Percentiles rank a stretch among this genome's conserved stretches.
Conservation (phyloP, 495 filamentous ascomycete species). For the Lichina pygmaea region DNA sequence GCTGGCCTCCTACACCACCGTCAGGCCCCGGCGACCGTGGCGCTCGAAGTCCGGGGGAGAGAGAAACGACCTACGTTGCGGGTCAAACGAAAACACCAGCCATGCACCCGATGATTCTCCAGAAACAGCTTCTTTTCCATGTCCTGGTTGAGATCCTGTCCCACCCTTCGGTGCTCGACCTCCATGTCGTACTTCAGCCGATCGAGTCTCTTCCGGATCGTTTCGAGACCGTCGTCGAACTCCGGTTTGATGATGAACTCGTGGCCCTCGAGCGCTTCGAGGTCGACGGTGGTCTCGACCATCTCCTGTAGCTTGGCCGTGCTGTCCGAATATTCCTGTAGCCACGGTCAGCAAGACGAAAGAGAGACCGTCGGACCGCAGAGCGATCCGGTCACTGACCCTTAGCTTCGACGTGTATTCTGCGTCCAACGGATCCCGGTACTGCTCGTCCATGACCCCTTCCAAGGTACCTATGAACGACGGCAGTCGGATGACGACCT, state of each 20-base stretch:
- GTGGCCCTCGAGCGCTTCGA: constrained; percentile 85
- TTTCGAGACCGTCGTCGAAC: constrained; percentile 71
- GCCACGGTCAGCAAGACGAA: neutral
- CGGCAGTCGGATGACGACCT: constrained; percentile 75
- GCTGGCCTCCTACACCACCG: constrained; percentile 34
- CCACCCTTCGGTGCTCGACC: constrained; percentile 47
- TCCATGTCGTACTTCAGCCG: constrained; percentile 65
- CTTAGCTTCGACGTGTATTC: constrained; percentile 67
- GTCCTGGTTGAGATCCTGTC: constrained; percentile 70
- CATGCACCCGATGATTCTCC: constrained; percentile 84
- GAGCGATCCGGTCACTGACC: neutral
- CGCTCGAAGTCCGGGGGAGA: neutral
- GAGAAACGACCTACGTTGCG: constrained; percentile 19
- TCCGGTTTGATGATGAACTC: constrained; percentile 98
- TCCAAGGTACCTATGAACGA: constrained; percentile 74
- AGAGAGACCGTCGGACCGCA: neutral
- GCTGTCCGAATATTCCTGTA: constrained; percentile 40
- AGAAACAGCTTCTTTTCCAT: constrained; percentile 95
- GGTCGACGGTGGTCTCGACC: constrained; percentile 95
- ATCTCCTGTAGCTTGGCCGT: constrained; percentile 79
- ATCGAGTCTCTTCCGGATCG: constrained; percentile 76
- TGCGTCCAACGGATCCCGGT: constrained; percentile 62
- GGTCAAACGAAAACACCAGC: constrained; percentile 90
- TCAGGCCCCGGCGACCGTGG: neutral
- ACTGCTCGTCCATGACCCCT: constrained; percentile 84